A percentile compares a stretch with the other conserved stretches of the same genome.
Conservation (phyloP, 2,329 filamentous ascomycete species). For the Curvularia hawaiiensis region DNA sequence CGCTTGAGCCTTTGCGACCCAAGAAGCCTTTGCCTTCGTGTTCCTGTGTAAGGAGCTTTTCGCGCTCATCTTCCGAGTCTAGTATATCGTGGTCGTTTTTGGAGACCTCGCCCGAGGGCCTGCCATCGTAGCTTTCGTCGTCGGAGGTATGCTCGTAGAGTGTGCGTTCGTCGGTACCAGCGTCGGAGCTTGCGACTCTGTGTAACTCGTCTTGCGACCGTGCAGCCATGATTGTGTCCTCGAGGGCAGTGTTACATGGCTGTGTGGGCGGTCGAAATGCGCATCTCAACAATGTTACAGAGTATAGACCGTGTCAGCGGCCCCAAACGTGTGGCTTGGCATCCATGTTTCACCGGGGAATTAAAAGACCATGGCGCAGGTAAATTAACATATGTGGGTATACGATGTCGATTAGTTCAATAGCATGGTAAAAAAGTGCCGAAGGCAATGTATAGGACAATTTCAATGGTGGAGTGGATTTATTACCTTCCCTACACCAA, state of each 20-base stretch:
- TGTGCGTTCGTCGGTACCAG: conserved; percentile 38
- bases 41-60: conserved; percentile 47
- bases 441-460: neutral
- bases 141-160: conserved; percentile 40
- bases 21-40: conserved; percentile 34
- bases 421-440: neutral
- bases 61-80: conserved; percentile 55
- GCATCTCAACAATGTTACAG: conserved; percentile 10
- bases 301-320: conserved; percentile 15
- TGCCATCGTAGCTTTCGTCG: conserved; percentile 40
- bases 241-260: conserved; percentile 21
- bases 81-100: conserved; percentile 48
- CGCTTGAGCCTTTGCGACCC: conserved; percentile 31
- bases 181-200: conserved; percentile 26
- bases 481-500: neutral
- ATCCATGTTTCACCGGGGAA: conserved; percentile 12
- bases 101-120: conserved; percentile 43
- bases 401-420: neutral
- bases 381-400: neutral
- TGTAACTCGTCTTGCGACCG: conserved; percentile 22
- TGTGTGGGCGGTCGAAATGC: conserved; percentile 8
- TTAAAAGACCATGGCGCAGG: neutral
- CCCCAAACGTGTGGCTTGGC: conserved; percentile 14
- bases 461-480: neutral
- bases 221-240: conserved; percentile 29